Percentiles rank a stretch among this genome's conserved stretches.
Evolutionary conservation across 345 rosid genomes (phyloP).

Genomic region (Arabidopsis thaliana): DNA sequence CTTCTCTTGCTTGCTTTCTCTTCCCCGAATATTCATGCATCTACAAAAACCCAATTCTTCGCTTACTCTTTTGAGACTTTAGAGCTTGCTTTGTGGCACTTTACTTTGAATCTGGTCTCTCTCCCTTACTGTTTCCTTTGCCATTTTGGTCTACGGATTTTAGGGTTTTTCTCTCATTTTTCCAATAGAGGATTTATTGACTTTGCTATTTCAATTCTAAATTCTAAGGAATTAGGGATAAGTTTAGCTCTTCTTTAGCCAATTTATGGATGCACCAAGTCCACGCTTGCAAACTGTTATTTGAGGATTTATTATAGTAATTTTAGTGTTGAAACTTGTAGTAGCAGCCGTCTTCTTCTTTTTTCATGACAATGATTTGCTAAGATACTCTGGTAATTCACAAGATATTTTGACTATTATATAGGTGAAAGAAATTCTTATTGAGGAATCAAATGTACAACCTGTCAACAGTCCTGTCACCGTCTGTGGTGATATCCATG

Average conservation of each 20-base stretch:
- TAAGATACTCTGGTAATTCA: not conserved
- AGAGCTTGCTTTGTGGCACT: constrained; percentile 13
- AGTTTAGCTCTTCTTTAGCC: constrained; percentile 25
- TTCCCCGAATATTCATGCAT: not conserved
- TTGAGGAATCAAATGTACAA: constrained; percentile 99
- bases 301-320: not conserved
- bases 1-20: not conserved
- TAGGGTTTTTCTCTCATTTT: constrained; percentile 21
- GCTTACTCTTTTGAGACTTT: not conserved
- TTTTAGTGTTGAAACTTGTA: not conserved
- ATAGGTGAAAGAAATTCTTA: constrained; percentile 96
- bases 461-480: constrained; percentile 99
- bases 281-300: constrained; percentile 15
- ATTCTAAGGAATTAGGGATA: not conserved
- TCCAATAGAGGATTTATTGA: constrained; percentile 9
- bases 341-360: not conserved
- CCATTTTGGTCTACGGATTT: constrained; percentile 8
- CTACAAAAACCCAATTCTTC: constrained; percentile 11
- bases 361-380: constrained; percentile 4
- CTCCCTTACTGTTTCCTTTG: not conserved
- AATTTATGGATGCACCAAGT: constrained; percentile 14
- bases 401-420: constrained; percentile 24
- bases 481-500: constrained; percentile 99
- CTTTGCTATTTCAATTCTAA: constrained; percentile 7
- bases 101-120: constrained; percentile 32